These are phyloP conservation scores for Hanseniaspora osmophila DNA, from an alignment of 805 yeast genomes.

Conservation along the genomic window DNA sequence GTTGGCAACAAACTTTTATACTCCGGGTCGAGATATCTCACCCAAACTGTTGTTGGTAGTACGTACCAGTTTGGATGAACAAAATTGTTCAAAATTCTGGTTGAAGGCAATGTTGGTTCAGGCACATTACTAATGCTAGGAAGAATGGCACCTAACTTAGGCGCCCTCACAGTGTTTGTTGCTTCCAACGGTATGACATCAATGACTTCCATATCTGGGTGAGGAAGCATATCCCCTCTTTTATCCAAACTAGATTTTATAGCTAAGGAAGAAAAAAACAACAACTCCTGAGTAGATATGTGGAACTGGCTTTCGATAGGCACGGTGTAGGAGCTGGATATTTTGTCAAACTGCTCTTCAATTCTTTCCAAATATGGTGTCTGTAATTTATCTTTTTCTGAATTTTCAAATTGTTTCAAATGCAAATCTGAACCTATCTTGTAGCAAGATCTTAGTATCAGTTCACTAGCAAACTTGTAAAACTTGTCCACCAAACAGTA, in stretches of 20 bases:
- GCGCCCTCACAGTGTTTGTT: constrained; percentile 23
- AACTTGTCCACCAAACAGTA: constrained; percentile 48
- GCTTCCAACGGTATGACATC: constrained; percentile 47
- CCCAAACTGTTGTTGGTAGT: constrained; percentile 53
- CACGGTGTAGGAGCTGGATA: constrained; percentile 36
- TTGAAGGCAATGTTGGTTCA: constrained; percentile 35
- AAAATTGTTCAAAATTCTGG: constrained; percentile 39
- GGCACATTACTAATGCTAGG: constrained; percentile 32
- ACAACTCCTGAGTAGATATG: constrained; percentile 48
- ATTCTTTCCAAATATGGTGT: constrained; percentile 28
- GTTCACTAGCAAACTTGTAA: constrained; percentile 46
- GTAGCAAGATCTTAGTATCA: constrained; percentile 47
- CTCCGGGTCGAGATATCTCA: constrained; percentile 34
- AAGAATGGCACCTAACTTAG: constrained; percentile 32
- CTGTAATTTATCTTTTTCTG: constrained; percentile 8
- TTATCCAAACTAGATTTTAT: constrained; percentile 63
- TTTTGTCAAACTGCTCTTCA: constrained; percentile 44
- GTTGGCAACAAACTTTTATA: constrained; percentile 51
- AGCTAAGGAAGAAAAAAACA: constrained; percentile 64
- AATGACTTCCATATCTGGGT: constrained; percentile 45
- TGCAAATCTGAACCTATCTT: constrained; percentile 26
- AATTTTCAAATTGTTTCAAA: constrained; percentile 3
- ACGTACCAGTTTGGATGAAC: constrained; percentile 53
- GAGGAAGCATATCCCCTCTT: constrained; percentile 53
- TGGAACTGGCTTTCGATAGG: constrained; percentile 54